Evolutionary conservation across 306 rosid species (phyloP).

Genomic region (Cicer arietinum): DNA sequence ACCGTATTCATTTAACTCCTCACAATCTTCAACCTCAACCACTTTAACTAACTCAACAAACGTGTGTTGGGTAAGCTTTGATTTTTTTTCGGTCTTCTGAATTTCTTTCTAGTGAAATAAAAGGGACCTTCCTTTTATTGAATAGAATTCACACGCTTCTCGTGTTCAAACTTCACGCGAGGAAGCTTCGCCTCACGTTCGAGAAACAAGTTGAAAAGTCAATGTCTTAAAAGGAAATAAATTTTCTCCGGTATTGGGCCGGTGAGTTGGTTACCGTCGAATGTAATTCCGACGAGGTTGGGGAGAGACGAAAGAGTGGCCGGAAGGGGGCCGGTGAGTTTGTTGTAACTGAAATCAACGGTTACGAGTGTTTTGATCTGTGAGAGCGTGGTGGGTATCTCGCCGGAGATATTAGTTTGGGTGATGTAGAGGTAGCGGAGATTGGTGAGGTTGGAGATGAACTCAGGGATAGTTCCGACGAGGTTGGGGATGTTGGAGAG

Average conservation of each 20-base stretch:
- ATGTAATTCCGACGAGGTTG: constrained; percentile 38
- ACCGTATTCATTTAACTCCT: no score
- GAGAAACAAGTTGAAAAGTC: constrained; percentile 18
- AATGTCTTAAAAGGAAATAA: neutral
- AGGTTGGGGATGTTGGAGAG: constrained; percentile 14
- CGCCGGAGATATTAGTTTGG: constrained; percentile 38
- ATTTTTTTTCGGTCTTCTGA: constrained; percentile 29
- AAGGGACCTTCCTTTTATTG: neutral
- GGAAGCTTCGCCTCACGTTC: constrained; percentile 21
- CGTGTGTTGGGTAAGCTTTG: neutral
- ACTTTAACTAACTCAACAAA: neutral
- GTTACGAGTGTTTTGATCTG: constrained; percentile 37
- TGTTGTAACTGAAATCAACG: constrained; percentile 41
- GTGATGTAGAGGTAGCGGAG: constrained; percentile 16
- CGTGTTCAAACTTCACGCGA: constrained; percentile 41
- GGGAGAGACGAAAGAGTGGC: constrained; percentile 38
- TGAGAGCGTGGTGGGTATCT: constrained; percentile 30
- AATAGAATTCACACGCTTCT: constrained; percentile 26
- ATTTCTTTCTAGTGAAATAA: neutral
- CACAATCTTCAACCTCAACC: no score
- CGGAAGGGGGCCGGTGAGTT: constrained; percentile 36
- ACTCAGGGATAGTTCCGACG: neutral
- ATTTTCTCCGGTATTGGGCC: constrained; percentile 37
- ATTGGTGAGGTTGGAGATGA: constrained; percentile 18
- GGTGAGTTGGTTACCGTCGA: constrained; percentile 32